phyloP scores from a whole-genome alignment of 176 grass and related monocot species.

The Bothriochloa decipiens region DNA sequence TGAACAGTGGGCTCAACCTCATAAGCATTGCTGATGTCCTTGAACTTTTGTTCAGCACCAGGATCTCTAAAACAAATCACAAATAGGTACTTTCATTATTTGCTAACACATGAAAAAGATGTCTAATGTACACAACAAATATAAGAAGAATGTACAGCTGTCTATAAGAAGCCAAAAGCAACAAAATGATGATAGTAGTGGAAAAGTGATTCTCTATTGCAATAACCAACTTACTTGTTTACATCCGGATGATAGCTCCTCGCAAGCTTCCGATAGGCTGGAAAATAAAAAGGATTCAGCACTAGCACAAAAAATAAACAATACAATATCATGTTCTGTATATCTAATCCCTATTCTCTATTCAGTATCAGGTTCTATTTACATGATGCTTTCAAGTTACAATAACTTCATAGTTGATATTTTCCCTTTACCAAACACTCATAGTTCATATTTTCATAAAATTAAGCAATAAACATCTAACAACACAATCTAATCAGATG shows the following conservation, averaged over 20 bases:
- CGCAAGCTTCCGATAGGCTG: slow-evolving; percentile 94
- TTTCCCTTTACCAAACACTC: neutral
- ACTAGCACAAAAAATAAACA: slow-evolving; percentile 25
- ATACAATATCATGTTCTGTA: neutral
- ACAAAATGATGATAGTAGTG: neutral
- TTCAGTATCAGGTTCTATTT: slow-evolving; percentile 7
- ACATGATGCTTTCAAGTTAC: neutral
- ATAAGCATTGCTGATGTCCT: slow-evolving; percentile 98
- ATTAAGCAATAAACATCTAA: slow-evolving; percentile 18
- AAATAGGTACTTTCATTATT: slow-evolving; percentile 23
- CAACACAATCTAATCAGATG: neutral
- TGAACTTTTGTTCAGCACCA: slow-evolving; percentile 94
- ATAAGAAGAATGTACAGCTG: neutral
- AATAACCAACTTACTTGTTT: slow-evolving; percentile 78
- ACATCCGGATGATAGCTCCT: slow-evolving; percentile 95
- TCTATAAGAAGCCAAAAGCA: slow-evolving; percentile 5
- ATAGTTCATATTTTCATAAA: neutral
- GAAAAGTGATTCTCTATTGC: neutral
- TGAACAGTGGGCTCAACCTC: slow-evolving; percentile 60
- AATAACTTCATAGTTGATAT: neutral
- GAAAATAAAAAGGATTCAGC: slow-evolving; percentile 38
- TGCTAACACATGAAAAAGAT: slow-evolving; percentile 12
- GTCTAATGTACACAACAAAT: slow-evolving; percentile 34
- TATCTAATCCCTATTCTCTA: neutral
- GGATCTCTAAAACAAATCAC: slow-evolving; percentile 75